Base-by-base conservation (phyloP, 129 eudicot genomes). In the Sambucus nigra region DNA sequence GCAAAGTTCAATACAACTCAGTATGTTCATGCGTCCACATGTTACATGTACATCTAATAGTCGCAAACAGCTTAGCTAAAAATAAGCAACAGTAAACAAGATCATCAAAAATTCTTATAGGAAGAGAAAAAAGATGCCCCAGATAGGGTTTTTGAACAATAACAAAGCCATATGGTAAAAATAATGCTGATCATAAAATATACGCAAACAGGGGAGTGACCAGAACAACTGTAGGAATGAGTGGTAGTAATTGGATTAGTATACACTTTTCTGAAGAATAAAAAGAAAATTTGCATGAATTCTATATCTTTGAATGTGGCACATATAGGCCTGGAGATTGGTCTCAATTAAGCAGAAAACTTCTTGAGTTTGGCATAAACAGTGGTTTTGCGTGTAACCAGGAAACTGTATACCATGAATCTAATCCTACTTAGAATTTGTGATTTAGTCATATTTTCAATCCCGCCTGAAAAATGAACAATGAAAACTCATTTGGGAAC, bases 1-100 rank as follows among this genome's bases (percentile, higher is more conserved):
- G 40, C 14, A 2, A 45, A n/a, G 18, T 53, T 3, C 26, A 8
- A 31, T 33, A 96, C 87, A 70, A 92, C 96, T 5, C 25, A 24
- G 32, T n/a, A 27, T 32, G 50, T 21, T 6, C 38, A 26, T 32
- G 17, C 13, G 24, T 29, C 35, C 35, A 29, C 4, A 29, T 39
- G 24, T 22, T n/a, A n/a, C n/a, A n/a, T n/a, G n/a, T n/a, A n/a
- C n/a, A n/a, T 15, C 20, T 2, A 24, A 11, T 24, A 15, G 7
- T 50, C 18, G 22, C 14, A 16, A 57, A 40, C 32, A 21, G 21
- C 31, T 33, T 11, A 10, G 26, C 11, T 47, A 19, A 48, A 21
- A 12, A 55, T 2, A 32, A 55, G 41, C 14, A 20, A n/a, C 19
- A 42, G 23, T 23, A 25, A 56, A 23, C 10, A 46, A 16, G n/a